Conservation (phyloP, 1,139 yeast genomes). For the Sugiyamaella japonica region DNA sequence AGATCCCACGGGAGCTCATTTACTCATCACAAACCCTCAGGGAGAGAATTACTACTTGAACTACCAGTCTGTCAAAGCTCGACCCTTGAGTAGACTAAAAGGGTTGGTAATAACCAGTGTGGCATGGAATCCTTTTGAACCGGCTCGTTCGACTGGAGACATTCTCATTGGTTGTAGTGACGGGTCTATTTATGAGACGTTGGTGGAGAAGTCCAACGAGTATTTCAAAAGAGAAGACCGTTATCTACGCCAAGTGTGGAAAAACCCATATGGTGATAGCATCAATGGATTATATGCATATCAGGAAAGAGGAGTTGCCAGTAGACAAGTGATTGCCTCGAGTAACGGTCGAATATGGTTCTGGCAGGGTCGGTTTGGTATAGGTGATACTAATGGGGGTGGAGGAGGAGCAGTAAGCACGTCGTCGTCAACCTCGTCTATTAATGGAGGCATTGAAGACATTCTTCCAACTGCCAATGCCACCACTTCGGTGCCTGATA, state of each 20-base stretch:
- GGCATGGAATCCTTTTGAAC: slow-evolving; percentile 47
- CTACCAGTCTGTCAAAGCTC: slow-evolving; percentile 41
- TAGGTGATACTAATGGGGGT: background rate
- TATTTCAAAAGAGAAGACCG: slow-evolving; percentile 47
- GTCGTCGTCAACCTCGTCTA: slow-evolving; percentile 4
- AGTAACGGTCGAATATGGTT: slow-evolving; percentile 45
- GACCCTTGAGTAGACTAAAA: slow-evolving; percentile 46
- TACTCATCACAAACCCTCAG: slow-evolving; percentile 48
- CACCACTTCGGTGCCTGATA: background rate
- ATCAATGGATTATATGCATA: slow-evolving; percentile 42
- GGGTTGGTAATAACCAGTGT: slow-evolving; percentile 46
- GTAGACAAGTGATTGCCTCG: slow-evolving; percentile 39
- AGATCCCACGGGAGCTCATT: slow-evolving; percentile 53
- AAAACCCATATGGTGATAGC: slow-evolving; percentile 33
- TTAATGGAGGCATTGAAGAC: slow-evolving; percentile 1
- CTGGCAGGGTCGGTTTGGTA: slow-evolving; percentile 41
- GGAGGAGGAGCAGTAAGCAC: background rate
- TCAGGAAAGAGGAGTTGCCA: slow-evolving; percentile 27
- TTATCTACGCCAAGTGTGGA: slow-evolving; percentile 45
- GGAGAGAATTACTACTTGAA: slow-evolving; percentile 51
- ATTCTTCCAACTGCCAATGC: slow-evolving; percentile 19
- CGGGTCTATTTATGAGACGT: slow-evolving; percentile 50
- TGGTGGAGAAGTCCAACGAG: slow-evolving; percentile 48
- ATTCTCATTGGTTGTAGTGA: slow-evolving; percentile 51
- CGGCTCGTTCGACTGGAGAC: slow-evolving; percentile 47